Evolutionary conservation across 352 stramenopile genomes (phyloP).

Genomic region (Phytophthora constricta): DNA sequence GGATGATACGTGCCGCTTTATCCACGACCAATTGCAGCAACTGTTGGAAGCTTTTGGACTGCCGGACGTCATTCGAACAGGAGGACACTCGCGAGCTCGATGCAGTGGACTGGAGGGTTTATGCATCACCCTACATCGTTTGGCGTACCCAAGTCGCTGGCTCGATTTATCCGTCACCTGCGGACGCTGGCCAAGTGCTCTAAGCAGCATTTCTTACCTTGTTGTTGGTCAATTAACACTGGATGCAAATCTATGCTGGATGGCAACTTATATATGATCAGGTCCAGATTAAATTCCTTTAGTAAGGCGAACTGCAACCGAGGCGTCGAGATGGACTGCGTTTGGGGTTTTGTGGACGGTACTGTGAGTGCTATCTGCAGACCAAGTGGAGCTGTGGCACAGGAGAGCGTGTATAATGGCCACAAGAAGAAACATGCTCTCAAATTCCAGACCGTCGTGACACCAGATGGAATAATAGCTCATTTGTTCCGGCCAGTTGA

Average conservation of each 20-base stretch:
- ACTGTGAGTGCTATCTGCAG: conserved; percentile 2
- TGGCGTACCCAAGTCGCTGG: conserved; percentile 3
- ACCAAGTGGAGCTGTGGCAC: not conserved
- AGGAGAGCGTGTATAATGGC: conserved; percentile 4
- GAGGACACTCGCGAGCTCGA: not conserved
- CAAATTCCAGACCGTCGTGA: conserved; percentile 4
- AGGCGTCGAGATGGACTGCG: conserved; percentile 9
- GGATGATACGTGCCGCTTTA: conserved; percentile 1
- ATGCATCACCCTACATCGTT: conserved; percentile 6
- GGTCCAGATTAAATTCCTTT: not conserved
- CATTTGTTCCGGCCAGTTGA: conserved; percentile 1
- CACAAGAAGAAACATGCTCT: conserved; percentile 3
- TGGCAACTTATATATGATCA: not conserved
- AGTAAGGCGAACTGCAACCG: conserved; percentile 4
- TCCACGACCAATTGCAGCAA: conserved; percentile 5
- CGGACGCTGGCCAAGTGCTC: conserved; percentile 8
- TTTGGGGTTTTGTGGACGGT: conserved; percentile 8
- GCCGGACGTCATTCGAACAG: conserved; percentile 14
- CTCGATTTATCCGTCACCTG: conserved; percentile 11
- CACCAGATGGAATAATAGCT: not conserved
- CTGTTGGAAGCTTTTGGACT: conserved; percentile 11
- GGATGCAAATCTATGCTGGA: conserved; percentile 1
- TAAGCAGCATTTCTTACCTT: conserved; percentile 15
- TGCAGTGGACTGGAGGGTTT: conserved; percentile 13
- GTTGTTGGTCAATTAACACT: conserved; percentile 3